Base-by-base conservation (phyloP, 179 eudicot genomes). In the Sideroxylon spinosum region DNA sequence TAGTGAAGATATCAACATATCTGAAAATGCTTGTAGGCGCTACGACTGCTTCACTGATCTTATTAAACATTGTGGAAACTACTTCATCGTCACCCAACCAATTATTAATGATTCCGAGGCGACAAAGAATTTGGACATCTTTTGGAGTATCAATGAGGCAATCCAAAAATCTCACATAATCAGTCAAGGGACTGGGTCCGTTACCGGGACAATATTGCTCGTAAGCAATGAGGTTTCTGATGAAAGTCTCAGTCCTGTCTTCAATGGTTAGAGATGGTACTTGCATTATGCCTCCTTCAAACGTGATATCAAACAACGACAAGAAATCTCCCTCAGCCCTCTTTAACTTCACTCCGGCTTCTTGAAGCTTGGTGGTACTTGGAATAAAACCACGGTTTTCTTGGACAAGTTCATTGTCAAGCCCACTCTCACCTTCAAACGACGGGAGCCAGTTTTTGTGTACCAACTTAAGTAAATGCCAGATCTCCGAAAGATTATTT, bases 301-400 rank as follows among this genome's bases (percentile, higher is more conserved):
- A 77, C 28, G 7, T 55, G 22, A 77, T 37, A 32, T 77, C 32
- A 56, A 77, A 67, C 25, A n/a, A n/a, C n/a, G n/a, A n/a, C n/a
- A 77, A 48, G 50, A 29, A 37, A 6, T 23, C 28, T 28, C 19
- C 10, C 49, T 28, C 25, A 3, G 46, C 62, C 62, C 48, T 66
- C 16, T 44, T 16, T 9, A 76, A 62, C 20, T 50, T 26, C 13
- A 76, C 20, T 61, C 78, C 78, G 13, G 71, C 78, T 19, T 76
- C 72, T 1, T 6, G 64, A 20, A 66, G 73, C 53, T 28, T 32
- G 0, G 73, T 77, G 6, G 53, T 23, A 68, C 53, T n/a, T 14
- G 44, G 44, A 37, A 37, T 37, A 37, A 3, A 37, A 37, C 44
- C 44, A 37, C 44, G 44, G 44, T 6, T 37, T 37, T 37, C 44